Conservation (phyloP, 108 stramenopile species). For the Schizochytrium sp. region DNA sequence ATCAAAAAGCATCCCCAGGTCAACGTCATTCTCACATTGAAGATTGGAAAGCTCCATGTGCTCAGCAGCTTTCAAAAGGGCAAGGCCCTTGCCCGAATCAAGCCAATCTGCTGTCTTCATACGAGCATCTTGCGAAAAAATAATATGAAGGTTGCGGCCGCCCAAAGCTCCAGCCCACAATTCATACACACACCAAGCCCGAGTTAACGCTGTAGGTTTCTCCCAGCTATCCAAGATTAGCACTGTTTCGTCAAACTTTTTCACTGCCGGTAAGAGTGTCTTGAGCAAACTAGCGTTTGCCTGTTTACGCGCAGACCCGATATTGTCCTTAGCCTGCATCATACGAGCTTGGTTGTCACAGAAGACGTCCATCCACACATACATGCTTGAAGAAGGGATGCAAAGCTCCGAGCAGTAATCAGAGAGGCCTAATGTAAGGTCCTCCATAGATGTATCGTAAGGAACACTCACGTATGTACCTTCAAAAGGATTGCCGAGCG, state of each 20-base stretch:
- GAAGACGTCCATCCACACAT: constrained; percentile 2
- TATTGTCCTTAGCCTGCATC: neutral
- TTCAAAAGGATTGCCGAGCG: neutral
- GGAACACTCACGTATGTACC: neutral
- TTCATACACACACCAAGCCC: constrained; percentile 8
- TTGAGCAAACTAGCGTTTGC: neutral
- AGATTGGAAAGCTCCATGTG: neutral
- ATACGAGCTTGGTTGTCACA: neutral
- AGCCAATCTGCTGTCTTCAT: neutral
- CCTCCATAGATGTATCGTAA: neutral
- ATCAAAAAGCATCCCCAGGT: neutral
- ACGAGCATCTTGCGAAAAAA: neutral
- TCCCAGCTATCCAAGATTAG: neutral
- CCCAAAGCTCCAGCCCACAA: neutral
- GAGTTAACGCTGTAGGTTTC: neutral
- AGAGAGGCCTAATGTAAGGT: neutral
- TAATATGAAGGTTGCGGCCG: neutral
- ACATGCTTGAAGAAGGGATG: neutral
- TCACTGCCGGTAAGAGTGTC: constrained; percentile 3
- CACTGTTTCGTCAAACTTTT: neutral
- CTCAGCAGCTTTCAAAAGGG: neutral
- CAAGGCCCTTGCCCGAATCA: neutral
- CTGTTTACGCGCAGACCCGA: neutral
- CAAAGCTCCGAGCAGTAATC: neutral
- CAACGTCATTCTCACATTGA: neutral